Base-by-base conservation (phyloP, 495 filamentous ascomycete genomes). In the Physcia stellaris region DNA sequence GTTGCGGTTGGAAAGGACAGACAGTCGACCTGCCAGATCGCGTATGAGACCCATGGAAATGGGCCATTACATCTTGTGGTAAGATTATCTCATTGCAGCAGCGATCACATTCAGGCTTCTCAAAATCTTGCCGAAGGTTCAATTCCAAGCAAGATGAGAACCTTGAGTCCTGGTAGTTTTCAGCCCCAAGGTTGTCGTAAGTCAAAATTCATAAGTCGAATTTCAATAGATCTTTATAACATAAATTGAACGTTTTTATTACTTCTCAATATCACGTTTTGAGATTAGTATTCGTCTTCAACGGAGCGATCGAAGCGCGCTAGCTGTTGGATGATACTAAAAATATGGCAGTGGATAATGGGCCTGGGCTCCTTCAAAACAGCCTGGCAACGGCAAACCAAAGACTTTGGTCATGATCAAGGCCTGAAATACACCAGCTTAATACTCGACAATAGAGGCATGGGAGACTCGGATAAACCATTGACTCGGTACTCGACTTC, bases 391-490 rank as follows among this genome's bases (percentile, higher is more conserved):
- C 73, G 82, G 17, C 82, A 86, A 48, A 83, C 73, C 7, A 67
- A 79, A 39, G 59, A 83, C 55, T 83, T 86, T 46, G 80, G 78
- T 28, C 83, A 90, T 35, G 46, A 73, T n/a, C 61, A 72, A 35
- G 68, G 63, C 28, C 59, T 67, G 39, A 61, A 71, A 39, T 88
- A 85, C 60, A 74, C 77, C 1, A 72, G 67, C 42, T 66, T 92
- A 16, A 57, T 88, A 37, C 68, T 83, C 50, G 85, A 92, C 60
- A 90, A 55, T 43, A 48, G 50, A 50, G 84, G 84, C 34, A 78
- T 88, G 48, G 83, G 84, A 45, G 67, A 69, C 43, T 80, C 75
- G 30, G 79, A 80, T 56, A 86, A 81, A 56, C 85, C 85, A 2
- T 41, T 67, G 28, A 56, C 70, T 53, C 68, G 80, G 24, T 88